These are phyloP conservation scores for Dryas drummondii DNA, from an alignment of 306 rosid genomes.

Conservation along the genomic window DNA sequence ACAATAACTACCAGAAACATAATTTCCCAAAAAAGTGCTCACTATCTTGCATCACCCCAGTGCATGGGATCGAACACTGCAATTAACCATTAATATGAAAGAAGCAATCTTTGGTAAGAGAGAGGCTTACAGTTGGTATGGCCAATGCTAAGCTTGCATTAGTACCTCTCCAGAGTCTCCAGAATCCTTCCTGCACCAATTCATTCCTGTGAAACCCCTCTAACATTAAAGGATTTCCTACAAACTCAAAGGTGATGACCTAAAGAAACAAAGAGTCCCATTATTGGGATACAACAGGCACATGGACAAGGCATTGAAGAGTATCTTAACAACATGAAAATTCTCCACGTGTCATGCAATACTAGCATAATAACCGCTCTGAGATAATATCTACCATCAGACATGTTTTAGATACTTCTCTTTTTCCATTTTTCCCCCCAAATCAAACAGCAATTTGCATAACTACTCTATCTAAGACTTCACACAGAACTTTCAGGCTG, in stretches of 20 bases:
- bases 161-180: slow-evolving; percentile 93
- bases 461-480: not conserved
- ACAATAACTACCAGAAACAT: slow-evolving; percentile 30
- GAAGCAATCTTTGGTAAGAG: slow-evolving; percentile 13
- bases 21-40: slow-evolving; percentile 16
- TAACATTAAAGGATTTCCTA: slow-evolving; percentile 24
- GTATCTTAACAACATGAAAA: not conserved
- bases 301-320: slow-evolving; percentile 1
- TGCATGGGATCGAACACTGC: not conserved
- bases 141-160: slow-evolving; percentile 88
- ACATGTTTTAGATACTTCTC: not conserved
- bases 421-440: not conserved
- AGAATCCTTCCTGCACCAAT: slow-evolving; percentile 88
- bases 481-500: not conserved
- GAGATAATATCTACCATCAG: not conserved
- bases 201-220: slow-evolving; percentile 42
- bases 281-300: not conserved
- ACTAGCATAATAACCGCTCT: not conserved
- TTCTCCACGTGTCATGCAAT: not conserved
- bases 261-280: slow-evolving; percentile 1
- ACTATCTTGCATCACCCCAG: not conserved
- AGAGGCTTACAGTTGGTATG: slow-evolving; percentile 81
- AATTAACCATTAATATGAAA: slow-evolving; percentile 21
- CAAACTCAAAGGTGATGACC: not conserved
- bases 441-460: not conserved